Evolutionary conservation across 805 yeast genomes (phyloP), one percentile per base, ranked within the genome.

Genomic region (Candida odintsovae): DNA sequence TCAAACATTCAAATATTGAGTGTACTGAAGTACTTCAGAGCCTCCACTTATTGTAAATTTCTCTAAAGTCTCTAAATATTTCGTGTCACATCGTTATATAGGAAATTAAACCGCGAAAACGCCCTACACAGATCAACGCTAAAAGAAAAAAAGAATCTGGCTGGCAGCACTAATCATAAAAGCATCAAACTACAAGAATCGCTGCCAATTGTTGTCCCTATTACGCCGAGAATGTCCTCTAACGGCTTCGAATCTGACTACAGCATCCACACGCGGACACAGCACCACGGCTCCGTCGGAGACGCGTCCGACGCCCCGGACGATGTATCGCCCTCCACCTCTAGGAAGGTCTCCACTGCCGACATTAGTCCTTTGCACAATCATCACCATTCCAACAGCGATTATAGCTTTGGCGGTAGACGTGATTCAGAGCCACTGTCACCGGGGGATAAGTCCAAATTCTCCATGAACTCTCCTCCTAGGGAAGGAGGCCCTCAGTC

Each of bases 331-430:
- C 57, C 57, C 1, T 25, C 50, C 7, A 48, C 57, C 2, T 51
- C 55, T n/a, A 45, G 57, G n/a, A 53, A 53, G 20, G 57, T 53
- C 11, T 60, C 64, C 1, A 42, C n/a, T 58, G n/a, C 61, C 53
- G 62, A 55, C 35, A 33, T 36, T 6, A 4, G 25, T 20, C 22
- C 39, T 19, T 25, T 12, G 10, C 18, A 46, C 11, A 41, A 46
- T 20, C 46, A 40, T 6, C n/a, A 31, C 11, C 45, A 29, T 13
- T 29, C 18, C 35, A 33, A 16, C 19, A 16, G 20, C 12, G 36
- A 33, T 5, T 8, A n/a, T 12, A n/a, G 20, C 36, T 38, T 20
- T 28, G 38, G 4, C 23, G 20, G 19, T 18, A 28, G 36, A 33
- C 11, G 36, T 9, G 20, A 8, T 2, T 33, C 36, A n/a, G 36